These are phyloP conservation scores for Lentinula detonsa DNA, from an alignment of 768 basidiomycete genomes.

Conservation along the genomic window DNA sequence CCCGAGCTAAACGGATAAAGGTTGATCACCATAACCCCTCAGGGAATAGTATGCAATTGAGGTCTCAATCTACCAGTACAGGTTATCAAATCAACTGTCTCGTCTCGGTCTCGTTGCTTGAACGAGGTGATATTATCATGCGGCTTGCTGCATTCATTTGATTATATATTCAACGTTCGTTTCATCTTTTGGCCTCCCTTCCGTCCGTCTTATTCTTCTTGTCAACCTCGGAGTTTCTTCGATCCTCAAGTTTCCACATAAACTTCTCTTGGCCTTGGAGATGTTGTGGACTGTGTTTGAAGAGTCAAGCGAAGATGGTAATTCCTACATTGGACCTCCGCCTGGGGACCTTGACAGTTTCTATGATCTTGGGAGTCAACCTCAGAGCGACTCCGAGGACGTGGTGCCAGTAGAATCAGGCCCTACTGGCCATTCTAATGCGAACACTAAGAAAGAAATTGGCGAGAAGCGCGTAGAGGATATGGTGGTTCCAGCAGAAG, in stretches of 20 bases:
- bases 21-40: background rate
- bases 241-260: background rate
- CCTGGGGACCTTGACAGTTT: background rate
- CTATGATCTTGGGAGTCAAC: background rate
- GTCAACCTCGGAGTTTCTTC: background rate
- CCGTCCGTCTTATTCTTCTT: background rate
- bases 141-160: background rate
- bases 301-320: background rate
- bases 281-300: constrained; percentile 1
- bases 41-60: background rate
- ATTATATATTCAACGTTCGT: background rate
- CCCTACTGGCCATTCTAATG: background rate
- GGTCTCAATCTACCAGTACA: background rate
- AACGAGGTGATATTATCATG: background rate
- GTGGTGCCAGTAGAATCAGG: background rate
- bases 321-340: background rate
- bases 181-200: background rate
- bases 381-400: background rate
- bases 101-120: background rate
- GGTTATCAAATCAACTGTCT: background rate
- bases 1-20: background rate
- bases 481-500: background rate
- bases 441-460: background rate
- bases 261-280: background rate
- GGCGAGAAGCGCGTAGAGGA: background rate